Conservation (phyloP, 2,329 filamentous ascomycete species). For the Chaetothyriales sp. region DNA sequence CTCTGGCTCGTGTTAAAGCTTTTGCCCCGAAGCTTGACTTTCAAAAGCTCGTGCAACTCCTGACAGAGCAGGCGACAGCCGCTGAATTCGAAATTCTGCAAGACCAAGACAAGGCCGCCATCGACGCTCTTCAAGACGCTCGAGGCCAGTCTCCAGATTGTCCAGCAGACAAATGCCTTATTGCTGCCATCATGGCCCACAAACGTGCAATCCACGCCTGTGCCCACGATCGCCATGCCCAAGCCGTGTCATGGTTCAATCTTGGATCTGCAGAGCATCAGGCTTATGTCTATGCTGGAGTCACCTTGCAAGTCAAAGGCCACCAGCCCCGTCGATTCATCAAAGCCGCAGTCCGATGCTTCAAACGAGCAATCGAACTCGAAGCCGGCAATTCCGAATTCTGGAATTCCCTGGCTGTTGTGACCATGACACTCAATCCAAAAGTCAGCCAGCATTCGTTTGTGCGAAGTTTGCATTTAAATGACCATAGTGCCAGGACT, state of each 20-base stretch:
- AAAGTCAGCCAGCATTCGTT: conserved; percentile 87
- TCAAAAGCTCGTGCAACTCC: conserved; percentile 14
- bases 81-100: conserved; percentile 49
- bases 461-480: conserved; percentile 79
- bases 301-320: conserved; percentile 22
- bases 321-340: conserved; percentile 54
- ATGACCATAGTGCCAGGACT: conserved; percentile 67
- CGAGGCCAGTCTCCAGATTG: conserved; percentile 14
- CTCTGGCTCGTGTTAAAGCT: conserved; percentile 68
- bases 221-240: conserved; percentile 64
- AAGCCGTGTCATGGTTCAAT: conserved; percentile 95
- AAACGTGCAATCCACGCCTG: conserved; percentile 71
- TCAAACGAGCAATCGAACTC: conserved; percentile 90
- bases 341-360: conserved; percentile 71
- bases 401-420: conserved; percentile 91
- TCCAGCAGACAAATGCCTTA: conserved; percentile 43
- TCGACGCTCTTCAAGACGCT: conserved; percentile 12
- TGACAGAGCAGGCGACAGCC: conserved; percentile 4
- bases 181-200: conserved; percentile 67
- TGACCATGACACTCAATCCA: conserved; percentile 72
- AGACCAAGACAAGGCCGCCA: conserved; percentile 49
- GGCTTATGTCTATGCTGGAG: conserved; percentile 44
- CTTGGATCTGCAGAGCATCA: conserved; percentile 86
- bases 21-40: conserved; percentile 51
- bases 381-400: conserved; percentile 91